Percentiles rank a stretch among this genome's conserved stretches.
phyloP scores from a whole-genome alignment of 2,329 filamentous ascomycete genomes.

The Pseudocercospora fijiensis region DNA sequence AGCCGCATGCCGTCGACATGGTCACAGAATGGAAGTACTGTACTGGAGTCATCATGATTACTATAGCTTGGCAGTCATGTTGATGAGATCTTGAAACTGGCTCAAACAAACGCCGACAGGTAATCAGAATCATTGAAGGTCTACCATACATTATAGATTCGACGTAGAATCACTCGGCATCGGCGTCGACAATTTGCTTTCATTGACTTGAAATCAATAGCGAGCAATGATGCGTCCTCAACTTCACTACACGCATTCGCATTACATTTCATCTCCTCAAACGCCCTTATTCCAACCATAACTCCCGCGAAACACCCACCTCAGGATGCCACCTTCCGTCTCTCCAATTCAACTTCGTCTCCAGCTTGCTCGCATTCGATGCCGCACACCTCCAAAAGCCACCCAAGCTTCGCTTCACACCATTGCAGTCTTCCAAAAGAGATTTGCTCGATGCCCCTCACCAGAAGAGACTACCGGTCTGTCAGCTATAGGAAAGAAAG shows the following conservation, averaged over 20 bases:
- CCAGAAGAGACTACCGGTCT: neutral
- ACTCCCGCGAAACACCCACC: neutral
- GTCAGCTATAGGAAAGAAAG: neutral
- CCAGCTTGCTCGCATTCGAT: neutral
- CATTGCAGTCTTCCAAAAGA: neutral
- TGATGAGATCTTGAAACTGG: neutral
- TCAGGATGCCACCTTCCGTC: neutral
- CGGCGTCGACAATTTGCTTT: neutral
- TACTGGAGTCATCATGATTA: neutral
- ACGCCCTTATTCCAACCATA: neutral
- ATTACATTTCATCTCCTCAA: neutral
- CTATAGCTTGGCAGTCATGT: neutral
- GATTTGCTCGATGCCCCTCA: neutral
- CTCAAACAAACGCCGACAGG: neutral
- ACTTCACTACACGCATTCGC: neutral
- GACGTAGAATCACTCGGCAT: neutral
- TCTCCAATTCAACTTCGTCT: neutral
- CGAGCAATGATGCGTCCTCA: neutral
- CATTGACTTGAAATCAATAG: neutral
- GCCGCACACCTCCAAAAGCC: neutral
- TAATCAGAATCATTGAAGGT: neutral
- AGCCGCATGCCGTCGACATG: neutral
- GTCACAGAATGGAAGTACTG: neutral
- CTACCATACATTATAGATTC: neutral
- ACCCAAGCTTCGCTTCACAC: neutral